Base-by-base conservation (phyloP, 208 protist species). In the Entamoeba invadens region DNA sequence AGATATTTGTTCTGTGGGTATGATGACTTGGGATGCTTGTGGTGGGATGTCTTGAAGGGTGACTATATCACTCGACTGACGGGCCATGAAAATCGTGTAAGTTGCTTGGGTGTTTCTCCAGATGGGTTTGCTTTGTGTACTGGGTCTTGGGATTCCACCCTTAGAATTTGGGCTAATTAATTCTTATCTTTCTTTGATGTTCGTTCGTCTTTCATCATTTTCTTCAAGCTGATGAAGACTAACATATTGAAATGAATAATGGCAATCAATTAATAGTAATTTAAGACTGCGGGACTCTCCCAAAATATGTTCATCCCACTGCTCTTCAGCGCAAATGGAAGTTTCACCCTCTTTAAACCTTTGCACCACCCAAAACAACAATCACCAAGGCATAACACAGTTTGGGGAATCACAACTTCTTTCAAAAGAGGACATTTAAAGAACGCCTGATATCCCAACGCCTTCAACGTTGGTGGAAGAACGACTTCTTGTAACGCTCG, bases 31-130 rank as follows among this genome's bases (percentile, higher is more conserved):
- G 95, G 96, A 93, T 97, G 96, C 93, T 96, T 97, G 92, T 95
- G 97, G 25, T 98, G 97, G 97, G 97, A 98, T 93, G 97, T 97
- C 14, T 94, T 98, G 12, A 97, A 96, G 44, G 97, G 97, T 45
- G 93, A 95, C 45, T 77, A 95, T 91, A 94, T 97, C 1, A 94
- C 93, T n/a, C 72, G 93, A 45, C 95, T 98, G n/a, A 68, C 50
- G 44, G 96, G 95, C 42, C 97, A 98, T 87, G 96, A 98, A 50
- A 97, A 98, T 94, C 96, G 97, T 93, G 97, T 98, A 16, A 96
- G 45, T 50, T 93, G 91, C 4, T 91, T 97, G 16, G 96, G 95
- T 93, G 96, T 98, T 35, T 95, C 95, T 45, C 10, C 50, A 42
- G 97, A 98, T 92, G 97, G 97, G 92, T 96, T 96, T 92, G 97